Conservation (phyloP, 179 eudicot species). For the Spergularia azorica region DNA sequence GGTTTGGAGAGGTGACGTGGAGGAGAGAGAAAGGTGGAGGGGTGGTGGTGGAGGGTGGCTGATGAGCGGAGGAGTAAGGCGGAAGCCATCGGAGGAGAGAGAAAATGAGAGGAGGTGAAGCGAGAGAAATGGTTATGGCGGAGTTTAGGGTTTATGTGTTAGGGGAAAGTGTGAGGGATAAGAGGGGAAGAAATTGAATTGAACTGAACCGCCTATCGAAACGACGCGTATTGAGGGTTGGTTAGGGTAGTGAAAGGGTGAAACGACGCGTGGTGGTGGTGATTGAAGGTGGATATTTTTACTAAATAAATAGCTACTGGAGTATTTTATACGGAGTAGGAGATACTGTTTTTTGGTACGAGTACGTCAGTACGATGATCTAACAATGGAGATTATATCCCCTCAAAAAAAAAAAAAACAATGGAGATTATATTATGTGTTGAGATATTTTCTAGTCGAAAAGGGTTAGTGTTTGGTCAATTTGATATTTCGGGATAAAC, state of each 20-base stretch:
- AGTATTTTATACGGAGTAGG: too few species aligned
- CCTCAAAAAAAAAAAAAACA: too few species aligned
- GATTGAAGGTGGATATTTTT: too few species aligned
- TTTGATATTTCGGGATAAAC: too few species aligned
- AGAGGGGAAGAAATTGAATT: not conserved
- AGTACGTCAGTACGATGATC: too few species aligned
- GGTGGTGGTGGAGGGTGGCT: constrained; percentile 24
- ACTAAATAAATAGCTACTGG: too few species aligned
- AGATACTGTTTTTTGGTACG: too few species aligned
- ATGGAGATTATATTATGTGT: too few species aligned
- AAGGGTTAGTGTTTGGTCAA: too few species aligned
- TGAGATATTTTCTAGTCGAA: too few species aligned
- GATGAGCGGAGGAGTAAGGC: not conserved
- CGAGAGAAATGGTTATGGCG: not conserved
- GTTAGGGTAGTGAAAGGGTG: too few species aligned
- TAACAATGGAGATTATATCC: too few species aligned
- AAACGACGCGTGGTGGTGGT: not conserved
- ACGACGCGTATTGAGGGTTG: not conserved
- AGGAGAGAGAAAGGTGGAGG: constrained; percentile 19
- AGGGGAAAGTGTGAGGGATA: not conserved
- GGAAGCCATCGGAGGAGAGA: constrained; percentile 12
- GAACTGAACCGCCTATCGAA: not conserved
- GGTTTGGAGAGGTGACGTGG: constrained; percentile 16
- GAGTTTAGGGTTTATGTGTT: constrained; percentile 18
- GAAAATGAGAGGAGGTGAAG: not conserved